These are phyloP conservation scores for Sphenostylis stenocarpa DNA, from an alignment of 306 rosid genomes.

Conservation along the genomic window DNA sequence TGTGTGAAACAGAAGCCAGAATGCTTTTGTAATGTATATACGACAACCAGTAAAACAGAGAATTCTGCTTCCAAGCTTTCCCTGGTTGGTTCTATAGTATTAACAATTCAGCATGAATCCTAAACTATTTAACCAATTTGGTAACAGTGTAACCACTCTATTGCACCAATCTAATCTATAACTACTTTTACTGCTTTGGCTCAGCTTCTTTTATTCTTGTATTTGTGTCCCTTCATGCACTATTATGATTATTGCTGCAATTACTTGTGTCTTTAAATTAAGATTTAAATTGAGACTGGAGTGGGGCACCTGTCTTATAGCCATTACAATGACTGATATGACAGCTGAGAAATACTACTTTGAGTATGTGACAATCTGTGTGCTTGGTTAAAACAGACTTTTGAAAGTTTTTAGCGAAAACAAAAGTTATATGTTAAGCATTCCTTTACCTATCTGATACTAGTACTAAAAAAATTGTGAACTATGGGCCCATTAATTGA, in stretches of 20 bases:
- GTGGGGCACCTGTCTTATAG: slow-evolving; percentile 11
- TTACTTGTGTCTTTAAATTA: slow-evolving; percentile 8
- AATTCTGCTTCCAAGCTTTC: not conserved
- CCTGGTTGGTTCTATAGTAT: not conserved
- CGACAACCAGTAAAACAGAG: not conserved
- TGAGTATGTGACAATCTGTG: not conserved
- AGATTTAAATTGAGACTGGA: not conserved
- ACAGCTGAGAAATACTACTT: slow-evolving; percentile 10
- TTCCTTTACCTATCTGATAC: slow-evolving; percentile 10
- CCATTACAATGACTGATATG: slow-evolving; percentile 16
- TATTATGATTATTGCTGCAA: slow-evolving; percentile 6
- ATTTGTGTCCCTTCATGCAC: not conserved
- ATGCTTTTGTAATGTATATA: not conserved
- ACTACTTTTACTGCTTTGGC: not conserved
- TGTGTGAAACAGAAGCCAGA: too few relatives aligned
- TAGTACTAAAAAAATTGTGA: slow-evolving; percentile 2
- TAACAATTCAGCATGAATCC: not conserved
- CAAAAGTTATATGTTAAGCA: not conserved
- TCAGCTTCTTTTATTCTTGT: not conserved
- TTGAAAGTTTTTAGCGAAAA: slow-evolving; percentile 5
- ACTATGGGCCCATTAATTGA: not conserved
- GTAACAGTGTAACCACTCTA: not conserved
- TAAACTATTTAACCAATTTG: not conserved
- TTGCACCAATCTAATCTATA: not conserved
- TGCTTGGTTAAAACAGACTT: slow-evolving; percentile 8